phyloP scores from a whole-genome alignment of 1,139 yeast species.

The Blastobotrys arbuscula region DNA sequence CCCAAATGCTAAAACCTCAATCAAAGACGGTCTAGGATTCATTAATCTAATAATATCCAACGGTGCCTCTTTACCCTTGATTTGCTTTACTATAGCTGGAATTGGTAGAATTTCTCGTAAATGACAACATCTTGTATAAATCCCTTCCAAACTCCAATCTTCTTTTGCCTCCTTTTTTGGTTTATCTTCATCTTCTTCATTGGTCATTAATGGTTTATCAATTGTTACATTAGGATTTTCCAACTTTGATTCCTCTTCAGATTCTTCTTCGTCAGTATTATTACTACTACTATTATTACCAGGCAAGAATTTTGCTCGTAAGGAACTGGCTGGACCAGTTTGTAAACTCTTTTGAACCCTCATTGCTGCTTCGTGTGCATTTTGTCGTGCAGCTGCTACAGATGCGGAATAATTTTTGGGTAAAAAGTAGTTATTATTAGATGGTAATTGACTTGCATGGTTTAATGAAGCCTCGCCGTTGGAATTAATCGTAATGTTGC shows the following conservation, averaged over 20 bases:
- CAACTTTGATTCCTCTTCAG: conserved; percentile 8
- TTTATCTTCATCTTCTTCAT: conserved; percentile 18
- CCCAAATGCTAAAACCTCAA: conserved; percentile 80
- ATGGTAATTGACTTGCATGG: conserved; percentile 7
- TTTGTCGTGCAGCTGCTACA: conserved; percentile 26
- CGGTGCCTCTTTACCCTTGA: conserved; percentile 70
- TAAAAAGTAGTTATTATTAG: conserved; percentile 12
- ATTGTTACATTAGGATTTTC: conserved; percentile 14
- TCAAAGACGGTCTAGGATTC: conserved; percentile 86
- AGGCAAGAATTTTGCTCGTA: conserved; percentile 12
- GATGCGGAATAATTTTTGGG: conserved; percentile 27
- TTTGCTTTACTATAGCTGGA: conserved; percentile 82
- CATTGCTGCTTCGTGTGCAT: conserved; percentile 33
- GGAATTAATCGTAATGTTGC: conserved; percentile 57
- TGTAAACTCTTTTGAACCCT: conserved; percentile 29
- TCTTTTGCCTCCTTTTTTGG: conserved; percentile 16
- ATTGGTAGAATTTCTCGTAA: conserved; percentile 87
- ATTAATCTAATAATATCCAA: conserved; percentile 69
- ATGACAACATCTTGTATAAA: conserved; percentile 91
- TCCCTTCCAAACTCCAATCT: conserved; percentile 21
- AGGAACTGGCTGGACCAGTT: conserved; percentile 11
- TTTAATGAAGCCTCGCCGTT: conserved; percentile 30
- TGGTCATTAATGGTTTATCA: conserved; percentile 26
- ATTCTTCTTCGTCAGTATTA: conserved; percentile 24
- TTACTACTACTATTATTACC: not conserved